These are phyloP conservation scores for Ceratocystis variospora DNA, from an alignment of 2,329 filamentous ascomycete species.

Conservation along the genomic window DNA sequence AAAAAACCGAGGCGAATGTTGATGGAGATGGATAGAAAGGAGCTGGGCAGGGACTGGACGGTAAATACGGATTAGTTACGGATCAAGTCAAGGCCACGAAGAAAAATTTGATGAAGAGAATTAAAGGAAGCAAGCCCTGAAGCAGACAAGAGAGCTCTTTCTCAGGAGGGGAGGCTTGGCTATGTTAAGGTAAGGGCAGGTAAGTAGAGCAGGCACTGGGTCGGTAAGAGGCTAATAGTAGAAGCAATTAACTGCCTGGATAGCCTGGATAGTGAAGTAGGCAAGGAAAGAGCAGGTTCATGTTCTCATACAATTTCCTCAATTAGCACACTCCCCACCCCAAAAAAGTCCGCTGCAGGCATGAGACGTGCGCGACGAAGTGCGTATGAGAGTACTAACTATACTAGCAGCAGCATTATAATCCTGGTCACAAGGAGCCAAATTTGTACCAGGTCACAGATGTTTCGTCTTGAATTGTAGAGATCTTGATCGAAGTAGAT, in stretches of 20 bases:
- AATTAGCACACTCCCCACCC: neutral
- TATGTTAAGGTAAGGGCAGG: neutral
- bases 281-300: neutral
- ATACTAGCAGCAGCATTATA: neutral
- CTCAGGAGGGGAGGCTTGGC: conserved; percentile 1
- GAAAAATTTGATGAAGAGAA: conserved; percentile 3
- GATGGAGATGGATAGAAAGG: neutral
- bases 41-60: neutral
- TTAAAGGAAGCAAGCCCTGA: conserved; percentile 4
- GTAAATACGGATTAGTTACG: neutral
- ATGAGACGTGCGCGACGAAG: neutral
- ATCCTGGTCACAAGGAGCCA: neutral
- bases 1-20: neutral
- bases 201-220: neutral
- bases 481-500: conserved; percentile 14
- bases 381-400: neutral
- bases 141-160: neutral
- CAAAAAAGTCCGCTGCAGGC: neutral
- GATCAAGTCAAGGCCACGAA: conserved; percentile 4
- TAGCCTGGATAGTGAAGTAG: neutral
- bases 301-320: neutral
- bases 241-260: neutral
- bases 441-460: conserved; percentile 7
- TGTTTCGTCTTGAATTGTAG: conserved; percentile 7
- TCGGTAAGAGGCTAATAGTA: neutral